Percentiles rank a stretch among this genome's conserved stretches.
Evolutionary conservation across 257 asterid genomes (phyloP).

Genomic region (Osmanthus fragrans): DNA sequence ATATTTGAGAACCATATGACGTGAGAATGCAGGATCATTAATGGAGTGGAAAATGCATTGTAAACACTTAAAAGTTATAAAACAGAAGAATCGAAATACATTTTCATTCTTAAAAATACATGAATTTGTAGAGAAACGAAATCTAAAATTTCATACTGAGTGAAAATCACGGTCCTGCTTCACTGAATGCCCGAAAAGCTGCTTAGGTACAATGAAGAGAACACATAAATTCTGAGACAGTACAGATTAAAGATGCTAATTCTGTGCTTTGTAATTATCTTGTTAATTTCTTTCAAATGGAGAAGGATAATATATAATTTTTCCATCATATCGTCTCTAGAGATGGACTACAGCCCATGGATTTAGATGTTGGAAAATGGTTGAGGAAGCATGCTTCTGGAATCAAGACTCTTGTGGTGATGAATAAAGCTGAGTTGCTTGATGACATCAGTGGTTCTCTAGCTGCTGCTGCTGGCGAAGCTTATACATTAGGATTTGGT

Average conservation of each 20-base stretch:
- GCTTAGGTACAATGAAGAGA: constrained; percentile 6
- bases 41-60: background rate
- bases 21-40: background rate
- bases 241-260: background rate
- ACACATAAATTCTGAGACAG: constrained; percentile 6
- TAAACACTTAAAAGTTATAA: background rate
- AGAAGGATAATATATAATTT: background rate
- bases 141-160: background rate
- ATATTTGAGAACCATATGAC: constrained; percentile 5
- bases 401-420: constrained; percentile 69
- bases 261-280: background rate
- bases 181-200: background rate
- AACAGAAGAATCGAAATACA: background rate
- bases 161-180: background rate
- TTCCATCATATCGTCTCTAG: constrained; percentile 36
- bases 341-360: constrained; percentile 87
- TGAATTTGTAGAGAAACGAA: background rate
- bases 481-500: constrained; percentile 87
- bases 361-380: constrained; percentile 97
- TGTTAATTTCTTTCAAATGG: background rate
- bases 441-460: constrained; percentile 75
- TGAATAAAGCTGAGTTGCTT: constrained; percentile 93
- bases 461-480: constrained; percentile 81
- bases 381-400: constrained; percentile 86
- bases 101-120: constrained; percentile 2